Base-by-base conservation (phyloP, 2,329 filamentous ascomycete genomes). In the Monascus ruber region DNA sequence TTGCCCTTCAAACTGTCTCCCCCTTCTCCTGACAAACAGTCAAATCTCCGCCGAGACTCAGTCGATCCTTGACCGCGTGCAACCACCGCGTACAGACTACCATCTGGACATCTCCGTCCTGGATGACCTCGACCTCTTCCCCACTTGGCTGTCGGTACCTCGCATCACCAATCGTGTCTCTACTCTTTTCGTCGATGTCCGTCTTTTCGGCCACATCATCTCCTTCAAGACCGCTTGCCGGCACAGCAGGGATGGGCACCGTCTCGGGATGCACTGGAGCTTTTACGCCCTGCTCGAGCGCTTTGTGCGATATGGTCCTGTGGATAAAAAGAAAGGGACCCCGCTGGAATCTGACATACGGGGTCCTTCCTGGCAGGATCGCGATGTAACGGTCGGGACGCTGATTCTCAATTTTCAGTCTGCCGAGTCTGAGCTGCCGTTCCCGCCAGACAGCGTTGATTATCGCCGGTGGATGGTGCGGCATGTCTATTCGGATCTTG, bases 281-380 rank as follows among this genome's bases (percentile, higher is more conserved):
- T 49, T 49, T 31, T 45, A 44, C 24, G 42, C 42, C 1, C 9
- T 42, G 27, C 39, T 49, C 10, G 44, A 47, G 25, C 41, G 44
- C 5, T 49, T 47, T 28, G 24, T 45, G 7, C 39, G 31, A 5
- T 41, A 44, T 26, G 46, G 46, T 2, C 46, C 46, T 2, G 31
- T 48, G 26, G 38, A 26, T 10, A 34, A 34, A 24, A 40, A 43
- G n/a, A 27, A 35, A n/a, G 17, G 17, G 17, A 17, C 17, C 17
- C 17, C 17, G 17, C 17, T 17, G 17, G 17, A 17, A 17, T 17
- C 17, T 17, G n/a, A n/a, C n/a, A n/a, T n/a, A n/a, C 9, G 28
- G 6, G 26, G 27, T 31, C 29, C 29, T 31, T 31, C 29, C 17
- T 2, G 17, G 25, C n/a, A 10, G 24, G 27, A 38, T 32, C 40